phyloP scores from a whole-genome alignment of 257 asterid species.

The Capsicum pubescens region DNA sequence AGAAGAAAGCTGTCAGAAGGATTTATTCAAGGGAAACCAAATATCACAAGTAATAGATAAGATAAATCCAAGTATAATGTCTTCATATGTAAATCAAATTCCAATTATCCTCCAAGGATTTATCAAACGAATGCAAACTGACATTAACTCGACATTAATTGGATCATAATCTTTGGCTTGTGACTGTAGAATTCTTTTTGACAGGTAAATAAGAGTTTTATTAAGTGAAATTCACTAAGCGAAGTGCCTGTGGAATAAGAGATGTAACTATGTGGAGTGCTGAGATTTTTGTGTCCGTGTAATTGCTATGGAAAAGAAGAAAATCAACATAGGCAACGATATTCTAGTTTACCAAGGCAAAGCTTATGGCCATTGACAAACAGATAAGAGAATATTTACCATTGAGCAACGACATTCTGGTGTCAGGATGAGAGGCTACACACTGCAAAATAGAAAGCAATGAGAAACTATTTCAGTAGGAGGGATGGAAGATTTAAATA shows the following conservation, averaged over 20 bases:
- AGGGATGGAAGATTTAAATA: not conserved
- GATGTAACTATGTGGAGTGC: too few relatives aligned
- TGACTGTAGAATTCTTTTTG: too few relatives aligned
- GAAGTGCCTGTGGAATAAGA: too few relatives aligned
- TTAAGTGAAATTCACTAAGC: too few relatives aligned
- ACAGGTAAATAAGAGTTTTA: too few relatives aligned
- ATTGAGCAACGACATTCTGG: not conserved
- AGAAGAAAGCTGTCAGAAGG: conserved; percentile 1
- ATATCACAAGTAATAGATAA: not conserved
- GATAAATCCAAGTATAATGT: conserved; percentile 1
- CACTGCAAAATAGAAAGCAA: too few relatives aligned
- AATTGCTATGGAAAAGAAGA: too few relatives aligned
- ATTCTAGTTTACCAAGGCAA: too few relatives aligned
- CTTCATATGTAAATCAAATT: conserved; percentile 15
- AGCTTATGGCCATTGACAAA: not conserved
- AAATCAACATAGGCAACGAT: too few relatives aligned
- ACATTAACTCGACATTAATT: not conserved
- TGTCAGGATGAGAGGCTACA: too few relatives aligned
- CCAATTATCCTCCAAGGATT: conserved; percentile 6
- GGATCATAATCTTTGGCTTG: conserved; percentile 5
- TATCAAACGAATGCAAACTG: not conserved
- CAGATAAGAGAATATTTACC: conserved; percentile 36
- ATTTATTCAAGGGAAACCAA: not conserved
- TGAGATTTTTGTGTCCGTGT: too few relatives aligned
- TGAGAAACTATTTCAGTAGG: not conserved